Base-by-base conservation (phyloP, 2,329 filamentous ascomycete species). In the Thielaviopsis musarum region DNA sequence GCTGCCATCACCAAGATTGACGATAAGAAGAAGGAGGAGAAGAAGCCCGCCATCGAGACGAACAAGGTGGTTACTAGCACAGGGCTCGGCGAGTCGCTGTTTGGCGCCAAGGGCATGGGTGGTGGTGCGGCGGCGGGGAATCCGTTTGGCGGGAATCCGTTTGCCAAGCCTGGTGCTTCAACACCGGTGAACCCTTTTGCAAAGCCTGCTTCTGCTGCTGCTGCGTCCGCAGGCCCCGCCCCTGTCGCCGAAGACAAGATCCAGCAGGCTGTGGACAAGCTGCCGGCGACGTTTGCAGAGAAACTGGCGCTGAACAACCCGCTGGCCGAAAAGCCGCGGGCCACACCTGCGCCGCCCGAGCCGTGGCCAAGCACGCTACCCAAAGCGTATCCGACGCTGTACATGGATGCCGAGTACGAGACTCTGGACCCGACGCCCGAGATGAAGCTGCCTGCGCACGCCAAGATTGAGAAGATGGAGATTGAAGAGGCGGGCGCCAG, bases 401-500 rank as follows among this genome's bases (percentile, higher is more conserved):
- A 89, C 73, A 82, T 91, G 52, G 93, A 97, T 65, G 91, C 91
- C 57, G 91, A 95, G 67, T 95, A 88, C 72, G 93, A 98, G 71
- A 87, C 86, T 3, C 79, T 97, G 26, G 88, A 88, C 63, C 82
- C 64, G 66, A 75, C 68, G 2, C 77, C 79, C 0, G 62, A 64
- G 1, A 71, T 72, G 30, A 77, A 78, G 52, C 77, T 77, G 41
- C 75, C 74, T 62, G 73, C 73, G 15, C 74, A 79, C 60, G 71
- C 75, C 15, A 72, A 74, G 10, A 75, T 80, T 66, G 76, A 79
- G 54, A 61, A 75, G 10, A 60, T 61, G 41, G 62, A 61, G 34
- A 64, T 73, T 17, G 70, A 73, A 54, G 70, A 71, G n/a, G 62
- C 61, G 22, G 67, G 67, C 5, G 65, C 64, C 1, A 62, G 66